Evolutionary conservation across 2,329 filamentous ascomycete genomes (phyloP).

Genomic region (Cercospora berteroae): DNA sequence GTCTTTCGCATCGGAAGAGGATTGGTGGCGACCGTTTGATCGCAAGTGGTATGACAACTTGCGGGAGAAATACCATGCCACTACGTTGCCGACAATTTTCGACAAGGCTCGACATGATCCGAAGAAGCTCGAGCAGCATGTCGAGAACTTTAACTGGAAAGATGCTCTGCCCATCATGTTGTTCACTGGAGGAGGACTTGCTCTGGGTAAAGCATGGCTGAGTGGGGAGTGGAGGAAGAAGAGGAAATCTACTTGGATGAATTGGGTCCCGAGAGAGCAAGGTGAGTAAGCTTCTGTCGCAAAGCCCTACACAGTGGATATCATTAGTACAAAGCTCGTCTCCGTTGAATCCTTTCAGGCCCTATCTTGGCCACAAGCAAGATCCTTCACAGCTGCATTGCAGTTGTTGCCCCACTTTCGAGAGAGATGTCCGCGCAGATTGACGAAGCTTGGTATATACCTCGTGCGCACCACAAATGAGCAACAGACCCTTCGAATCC

Average conservation of each 20-base stretch:
- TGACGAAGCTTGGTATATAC: too few species aligned
- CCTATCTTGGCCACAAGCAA: background rate
- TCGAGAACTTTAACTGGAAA: background rate
- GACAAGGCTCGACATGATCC: conserved; percentile 59
- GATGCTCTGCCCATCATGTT: conserved; percentile 2
- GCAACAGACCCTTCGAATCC: background rate
- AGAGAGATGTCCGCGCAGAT: background rate
- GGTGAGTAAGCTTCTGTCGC: background rate
- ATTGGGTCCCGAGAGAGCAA: conserved; percentile 10
- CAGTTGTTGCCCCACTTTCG: background rate
- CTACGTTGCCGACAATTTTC: conserved; percentile 63
- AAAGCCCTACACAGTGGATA: too few species aligned
- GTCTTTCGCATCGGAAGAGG: conserved; percentile 66
- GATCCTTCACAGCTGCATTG: background rate
- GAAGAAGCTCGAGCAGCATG: background rate
- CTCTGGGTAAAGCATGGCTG: conserved; percentile 7
- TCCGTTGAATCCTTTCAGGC: background rate
- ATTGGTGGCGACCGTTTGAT: conserved; percentile 66
- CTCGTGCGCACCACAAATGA: background rate
- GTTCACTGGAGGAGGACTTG: background rate
- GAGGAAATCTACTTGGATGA: conserved; percentile 13
- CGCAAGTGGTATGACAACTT: conserved; percentile 60
- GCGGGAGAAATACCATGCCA: conserved; percentile 61
- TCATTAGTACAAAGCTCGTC: background rate
- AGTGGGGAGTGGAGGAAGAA: conserved; percentile 10